These are phyloP conservation scores for Fusarium compactum DNA, from an alignment of 2,329 filamentous ascomycete genomes.

Conservation along the genomic window DNA sequence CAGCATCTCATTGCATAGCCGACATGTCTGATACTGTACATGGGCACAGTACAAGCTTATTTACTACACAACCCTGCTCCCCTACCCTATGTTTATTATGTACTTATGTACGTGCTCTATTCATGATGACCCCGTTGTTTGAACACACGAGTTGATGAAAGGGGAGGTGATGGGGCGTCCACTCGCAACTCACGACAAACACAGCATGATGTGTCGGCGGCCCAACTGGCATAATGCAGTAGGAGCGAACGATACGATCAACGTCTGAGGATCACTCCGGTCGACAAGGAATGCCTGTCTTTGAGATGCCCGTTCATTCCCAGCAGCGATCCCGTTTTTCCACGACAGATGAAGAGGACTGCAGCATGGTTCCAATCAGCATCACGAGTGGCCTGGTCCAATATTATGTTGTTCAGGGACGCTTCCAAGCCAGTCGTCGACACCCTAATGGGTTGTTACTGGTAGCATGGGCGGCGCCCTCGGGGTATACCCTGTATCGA, in stretches of 20 bases:
- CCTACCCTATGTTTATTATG: conserved; percentile 5
- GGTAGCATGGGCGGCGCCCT: conserved; percentile 27
- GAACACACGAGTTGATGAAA: conserved; percentile 22
- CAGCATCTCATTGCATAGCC: conserved; percentile 4
- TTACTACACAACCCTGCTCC: conserved; percentile 21
- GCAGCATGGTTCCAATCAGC: conserved; percentile 40
- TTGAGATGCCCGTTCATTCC: conserved; percentile 26
- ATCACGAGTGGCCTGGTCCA: conserved; percentile 16
- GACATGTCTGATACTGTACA: conserved; percentile 17
- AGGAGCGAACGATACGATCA: conserved; percentile 41
- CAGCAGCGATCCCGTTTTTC: conserved; percentile 30
- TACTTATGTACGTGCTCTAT: neutral
- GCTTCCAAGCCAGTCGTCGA: conserved; percentile 34
- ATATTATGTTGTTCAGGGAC: conserved; percentile 26
- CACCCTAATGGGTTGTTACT: conserved; percentile 4
- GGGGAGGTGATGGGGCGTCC: conserved; percentile 43
- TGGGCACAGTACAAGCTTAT: conserved; percentile 9
- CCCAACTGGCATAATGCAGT: conserved; percentile 32
- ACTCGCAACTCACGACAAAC: conserved; percentile 38
- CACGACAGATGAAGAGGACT: conserved; percentile 46
- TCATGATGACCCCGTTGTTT: conserved; percentile 26
- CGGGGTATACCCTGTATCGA: conserved; percentile 26
- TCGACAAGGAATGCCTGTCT: conserved; percentile 43
- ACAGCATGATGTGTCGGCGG: conserved; percentile 38
- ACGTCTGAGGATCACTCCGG: conserved; percentile 39